Percentiles rank a stretch among this genome's conserved stretches.
Conservation (phyloP, 2,329 filamentous ascomycete species). For the Aurifilum marmelostoma region DNA sequence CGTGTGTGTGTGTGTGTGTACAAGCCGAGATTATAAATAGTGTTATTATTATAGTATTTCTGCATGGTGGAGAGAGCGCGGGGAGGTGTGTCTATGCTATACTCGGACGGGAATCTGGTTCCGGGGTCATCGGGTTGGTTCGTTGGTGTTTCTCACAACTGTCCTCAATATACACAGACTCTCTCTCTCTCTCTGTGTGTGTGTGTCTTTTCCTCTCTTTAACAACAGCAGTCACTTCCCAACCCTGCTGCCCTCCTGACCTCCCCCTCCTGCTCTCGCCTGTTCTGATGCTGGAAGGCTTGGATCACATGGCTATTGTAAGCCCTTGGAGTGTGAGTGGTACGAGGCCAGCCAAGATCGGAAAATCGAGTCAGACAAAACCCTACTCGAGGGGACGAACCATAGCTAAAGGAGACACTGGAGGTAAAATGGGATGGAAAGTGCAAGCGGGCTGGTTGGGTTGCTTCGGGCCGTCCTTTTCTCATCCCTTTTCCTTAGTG, state of each 20-base stretch:
- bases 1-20: no score
- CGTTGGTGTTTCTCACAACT: background rate
- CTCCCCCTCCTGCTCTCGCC: background rate
- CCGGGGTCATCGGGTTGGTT: background rate
- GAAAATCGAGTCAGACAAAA: background rate
- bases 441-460: background rate
- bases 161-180: background rate
- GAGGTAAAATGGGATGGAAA: background rate
- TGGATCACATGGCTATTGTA: background rate
- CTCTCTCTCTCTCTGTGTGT: background rate
- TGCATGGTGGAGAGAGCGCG: background rate
- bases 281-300: background rate
- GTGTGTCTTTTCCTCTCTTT: background rate
- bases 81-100: background rate
- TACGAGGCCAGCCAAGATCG: background rate
- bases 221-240: background rate
- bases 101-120: background rate
- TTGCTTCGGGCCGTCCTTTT: slow-evolving; percentile 7
- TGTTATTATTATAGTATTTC: background rate
- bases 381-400: background rate
- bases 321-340: background rate
- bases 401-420: no score
- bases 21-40: background rate
- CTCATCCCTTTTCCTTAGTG: slow-evolving; percentile 12
- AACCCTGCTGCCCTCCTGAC: background rate